Evolutionary conservation across 179 eudicot species (phyloP).

Genomic region (Actinidia polygama): DNA sequence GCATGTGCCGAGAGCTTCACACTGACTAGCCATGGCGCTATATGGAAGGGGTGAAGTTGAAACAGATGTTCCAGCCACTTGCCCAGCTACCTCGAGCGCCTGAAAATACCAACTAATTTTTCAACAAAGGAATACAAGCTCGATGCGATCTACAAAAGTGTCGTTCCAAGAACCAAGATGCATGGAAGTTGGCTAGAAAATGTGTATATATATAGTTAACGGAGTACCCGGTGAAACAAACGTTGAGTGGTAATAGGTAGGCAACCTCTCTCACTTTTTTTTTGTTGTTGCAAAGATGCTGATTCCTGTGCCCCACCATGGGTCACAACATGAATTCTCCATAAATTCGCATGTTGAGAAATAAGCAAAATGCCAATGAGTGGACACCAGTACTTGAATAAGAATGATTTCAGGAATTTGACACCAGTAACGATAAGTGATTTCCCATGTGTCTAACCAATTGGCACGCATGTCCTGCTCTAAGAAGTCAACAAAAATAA

Average conservation of each 20-base stretch:
- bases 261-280: no score
- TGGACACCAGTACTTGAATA: neutral
- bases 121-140: neutral
- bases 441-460: neutral
- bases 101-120: slow-evolving; percentile 24
- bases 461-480: neutral
- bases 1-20: slow-evolving; percentile 84
- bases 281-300: no score
- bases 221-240: no score
- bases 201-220: no score
- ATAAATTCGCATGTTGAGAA: neutral
- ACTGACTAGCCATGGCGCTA: slow-evolving; percentile 81
- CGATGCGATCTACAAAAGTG: neutral
- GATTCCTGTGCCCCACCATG: no score
- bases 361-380: neutral
- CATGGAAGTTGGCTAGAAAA: no score
- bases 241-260: no score
- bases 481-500: neutral
- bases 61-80: slow-evolving; percentile 86
- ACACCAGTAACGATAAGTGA: neutral
- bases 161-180: slow-evolving; percentile 11
- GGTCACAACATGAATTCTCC: no score
- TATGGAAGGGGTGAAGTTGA: slow-evolving; percentile 88
- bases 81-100: slow-evolving; percentile 98
- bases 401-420: neutral